phyloP scores from a whole-genome alignment of 176 grass and related monocot species.

The Ananas comosus region DNA sequence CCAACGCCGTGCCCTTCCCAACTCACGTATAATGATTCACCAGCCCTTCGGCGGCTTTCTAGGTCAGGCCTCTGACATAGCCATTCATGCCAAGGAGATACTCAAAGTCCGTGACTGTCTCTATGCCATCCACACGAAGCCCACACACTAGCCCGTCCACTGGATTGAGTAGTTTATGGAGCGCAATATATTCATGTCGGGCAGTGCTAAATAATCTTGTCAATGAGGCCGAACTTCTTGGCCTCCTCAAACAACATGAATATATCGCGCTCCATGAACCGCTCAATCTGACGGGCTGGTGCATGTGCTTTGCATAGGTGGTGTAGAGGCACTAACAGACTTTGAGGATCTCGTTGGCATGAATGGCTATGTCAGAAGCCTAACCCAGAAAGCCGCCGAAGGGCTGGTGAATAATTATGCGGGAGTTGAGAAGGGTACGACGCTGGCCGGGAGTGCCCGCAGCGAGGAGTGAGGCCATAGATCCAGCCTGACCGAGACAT shows the following conservation, averaged over 20 bases:
- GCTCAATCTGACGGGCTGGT: constrained; percentile 51
- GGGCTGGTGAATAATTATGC: constrained; percentile 95
- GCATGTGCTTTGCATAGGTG: constrained; percentile 74
- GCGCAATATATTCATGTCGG: constrained; percentile 66
- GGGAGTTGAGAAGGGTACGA: constrained; percentile 69
- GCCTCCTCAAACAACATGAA: fast-evolving
- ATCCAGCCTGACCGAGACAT: constrained; percentile 82
- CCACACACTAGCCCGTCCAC: constrained; percentile 46
- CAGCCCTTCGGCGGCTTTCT: constrained; percentile 73
- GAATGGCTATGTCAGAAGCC: constrained; percentile 71
- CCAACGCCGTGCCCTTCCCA: constrained; percentile 68
- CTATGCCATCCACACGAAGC: constrained; percentile 75
- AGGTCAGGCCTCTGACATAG: constrained; percentile 66
- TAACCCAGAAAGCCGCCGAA: constrained; percentile 58
- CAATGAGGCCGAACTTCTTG: fast-evolving
- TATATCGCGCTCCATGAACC: not conserved
- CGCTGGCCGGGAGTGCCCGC: constrained; percentile 75
- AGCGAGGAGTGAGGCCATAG: constrained; percentile 80
- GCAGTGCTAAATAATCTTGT: constrained; percentile 46
- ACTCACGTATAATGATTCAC: constrained; percentile 90
- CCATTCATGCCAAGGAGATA: constrained; percentile 87
- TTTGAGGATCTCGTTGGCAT: constrained; percentile 89
- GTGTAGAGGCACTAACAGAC: constrained; percentile 63
- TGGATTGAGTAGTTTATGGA: constrained; percentile 77
- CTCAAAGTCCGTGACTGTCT: constrained; percentile 72